phyloP scores from a whole-genome alignment of 345 rosid species.

The Conringia planisiliqua region DNA sequence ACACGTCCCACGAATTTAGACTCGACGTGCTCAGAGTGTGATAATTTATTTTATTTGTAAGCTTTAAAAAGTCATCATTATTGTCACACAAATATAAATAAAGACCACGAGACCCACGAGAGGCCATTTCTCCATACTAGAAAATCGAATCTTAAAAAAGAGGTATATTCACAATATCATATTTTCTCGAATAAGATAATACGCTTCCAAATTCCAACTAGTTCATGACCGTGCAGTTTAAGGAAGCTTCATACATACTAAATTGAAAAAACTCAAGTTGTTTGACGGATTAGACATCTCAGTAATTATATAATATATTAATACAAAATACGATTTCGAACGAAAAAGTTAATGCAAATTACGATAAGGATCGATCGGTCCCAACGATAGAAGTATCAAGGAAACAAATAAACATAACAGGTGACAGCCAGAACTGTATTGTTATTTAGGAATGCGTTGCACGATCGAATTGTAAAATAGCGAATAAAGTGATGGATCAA shows the following conservation, averaged over 20 bases:
- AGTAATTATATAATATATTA: background rate
- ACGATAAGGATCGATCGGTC: background rate
- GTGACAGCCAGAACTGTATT: background rate
- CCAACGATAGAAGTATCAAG: background rate
- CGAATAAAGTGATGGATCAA: background rate
- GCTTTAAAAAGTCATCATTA: background rate
- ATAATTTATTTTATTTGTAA: background rate
- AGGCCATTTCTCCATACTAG: background rate
- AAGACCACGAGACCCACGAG: constrained; percentile 7
- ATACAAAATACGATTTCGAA: background rate
- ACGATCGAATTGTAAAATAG: background rate
- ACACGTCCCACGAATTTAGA: too few species aligned
- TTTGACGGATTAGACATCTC: background rate
- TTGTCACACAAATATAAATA: background rate
- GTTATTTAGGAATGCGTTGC: background rate
- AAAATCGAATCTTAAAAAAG: too few species aligned
- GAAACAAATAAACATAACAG: background rate
- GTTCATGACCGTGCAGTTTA: background rate
- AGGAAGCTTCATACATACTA: background rate
- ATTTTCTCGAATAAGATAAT: background rate
- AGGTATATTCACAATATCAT: too few species aligned
- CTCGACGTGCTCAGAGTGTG: constrained; percentile 13
- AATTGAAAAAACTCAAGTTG: background rate
- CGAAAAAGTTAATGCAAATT: background rate
- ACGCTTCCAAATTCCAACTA: background rate